These are phyloP conservation scores for Syzygium malaccense DNA, from an alignment of 441 rosid genomes.

Conservation along the genomic window DNA sequence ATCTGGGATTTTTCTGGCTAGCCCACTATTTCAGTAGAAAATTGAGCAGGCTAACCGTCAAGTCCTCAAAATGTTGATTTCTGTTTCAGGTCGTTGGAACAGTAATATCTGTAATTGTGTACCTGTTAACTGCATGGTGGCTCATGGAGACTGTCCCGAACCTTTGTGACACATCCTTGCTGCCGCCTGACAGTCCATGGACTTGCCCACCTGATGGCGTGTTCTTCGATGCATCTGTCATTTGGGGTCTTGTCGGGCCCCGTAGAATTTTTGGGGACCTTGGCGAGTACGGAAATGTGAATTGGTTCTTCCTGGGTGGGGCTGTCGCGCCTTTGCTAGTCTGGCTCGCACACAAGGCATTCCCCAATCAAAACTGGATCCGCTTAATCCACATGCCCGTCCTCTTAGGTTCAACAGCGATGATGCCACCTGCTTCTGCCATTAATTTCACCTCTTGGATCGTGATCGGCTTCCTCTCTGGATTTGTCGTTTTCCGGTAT, in stretches of 20 bases:
- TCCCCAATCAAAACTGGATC: slow-evolving; percentile 56
- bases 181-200: slow-evolving; percentile 60
- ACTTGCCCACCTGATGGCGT: slow-evolving; percentile 56
- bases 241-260: slow-evolving; percentile 81
- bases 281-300: slow-evolving; percentile 52
- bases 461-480: slow-evolving; percentile 42
- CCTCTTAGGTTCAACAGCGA: slow-evolving; percentile 52
- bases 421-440: slow-evolving; percentile 72
- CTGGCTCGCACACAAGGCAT: slow-evolving; percentile 50
- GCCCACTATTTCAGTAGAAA: not conserved
- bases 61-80: not conserved
- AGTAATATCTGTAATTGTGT: slow-evolving; percentile 35
- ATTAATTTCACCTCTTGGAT: slow-evolving; percentile 53
- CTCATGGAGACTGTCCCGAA: slow-evolving; percentile 50
- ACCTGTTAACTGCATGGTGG: slow-evolving; percentile 63
- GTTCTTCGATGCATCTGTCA: slow-evolving; percentile 63
- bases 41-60: not conserved
- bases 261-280: slow-evolving; percentile 61
- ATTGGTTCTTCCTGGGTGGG: slow-evolving; percentile 70
- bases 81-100: slow-evolving; percentile 49
- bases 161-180: slow-evolving; percentile 44
- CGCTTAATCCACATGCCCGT: slow-evolving; percentile 44
- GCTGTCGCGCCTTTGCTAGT: slow-evolving; percentile 58
- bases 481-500: slow-evolving; percentile 47
- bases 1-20: not conserved